Conservation (phyloP, 305 asterid genomes). For the Fraxinus latifolia region DNA sequence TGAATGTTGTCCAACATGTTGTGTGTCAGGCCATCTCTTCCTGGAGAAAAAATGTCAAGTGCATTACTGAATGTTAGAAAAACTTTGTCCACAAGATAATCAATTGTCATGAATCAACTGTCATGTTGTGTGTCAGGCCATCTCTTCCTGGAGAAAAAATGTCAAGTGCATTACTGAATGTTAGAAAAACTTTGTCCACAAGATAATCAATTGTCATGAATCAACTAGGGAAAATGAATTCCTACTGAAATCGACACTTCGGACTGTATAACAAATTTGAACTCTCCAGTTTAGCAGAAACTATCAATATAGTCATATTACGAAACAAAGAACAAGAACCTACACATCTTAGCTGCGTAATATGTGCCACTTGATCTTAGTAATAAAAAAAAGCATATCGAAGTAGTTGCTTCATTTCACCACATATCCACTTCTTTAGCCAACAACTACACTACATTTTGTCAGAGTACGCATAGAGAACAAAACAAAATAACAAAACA, state of each 20-base stretch:
- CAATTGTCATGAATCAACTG: too few relatives aligned
- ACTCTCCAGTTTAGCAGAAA: background rate
- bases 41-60: slow-evolving; percentile 34
- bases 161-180: background rate
- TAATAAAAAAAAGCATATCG: background rate
- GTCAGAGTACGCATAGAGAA: slow-evolving; percentile 2
- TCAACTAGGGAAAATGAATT: background rate
- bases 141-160: slow-evolving; percentile 64
- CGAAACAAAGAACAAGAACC: background rate
- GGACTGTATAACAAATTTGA: background rate
- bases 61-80: background rate
- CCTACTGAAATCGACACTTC: background rate
- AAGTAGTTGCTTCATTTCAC: background rate
- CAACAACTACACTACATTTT: slow-evolving; percentile 1
- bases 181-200: too few relatives aligned
- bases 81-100: too few relatives aligned
- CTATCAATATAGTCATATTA: background rate
- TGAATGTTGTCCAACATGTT: slow-evolving; percentile 93
- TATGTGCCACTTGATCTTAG: background rate
- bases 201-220: too few relatives aligned
- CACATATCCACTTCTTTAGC: background rate
- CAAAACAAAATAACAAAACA: background rate
- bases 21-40: slow-evolving; percentile 93
- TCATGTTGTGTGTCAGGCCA: slow-evolving; percentile 93
- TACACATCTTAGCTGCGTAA: background rate